Conservation (phyloP, 23 red algal species). For the Gracilaria gracilis region DNA sequence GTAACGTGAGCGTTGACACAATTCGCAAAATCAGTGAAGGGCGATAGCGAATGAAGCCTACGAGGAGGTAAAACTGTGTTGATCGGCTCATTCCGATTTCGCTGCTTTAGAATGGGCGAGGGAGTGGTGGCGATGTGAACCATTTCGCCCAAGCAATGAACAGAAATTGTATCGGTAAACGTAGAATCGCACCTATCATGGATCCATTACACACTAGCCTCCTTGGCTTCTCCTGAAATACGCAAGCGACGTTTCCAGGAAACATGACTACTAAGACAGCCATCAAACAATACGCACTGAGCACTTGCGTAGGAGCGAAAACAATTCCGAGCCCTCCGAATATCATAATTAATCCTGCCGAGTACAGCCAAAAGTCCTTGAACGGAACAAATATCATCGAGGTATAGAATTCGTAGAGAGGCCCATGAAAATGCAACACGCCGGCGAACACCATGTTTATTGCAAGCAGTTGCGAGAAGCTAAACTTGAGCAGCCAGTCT, state of each 20-base stretch:
- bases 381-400: conserved; percentile 75
- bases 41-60: too few species aligned
- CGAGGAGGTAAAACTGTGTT: too few species aligned
- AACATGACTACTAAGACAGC: conserved; percentile 55
- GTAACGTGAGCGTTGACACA: conserved; percentile 50
- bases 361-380: conserved; percentile 62
- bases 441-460: conserved; percentile 59
- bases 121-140: conserved; percentile 30
- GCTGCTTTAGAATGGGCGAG: conserved; percentile 25
- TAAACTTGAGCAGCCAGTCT: conserved; percentile 64
- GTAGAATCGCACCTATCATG: conserved; percentile 36
- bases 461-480: conserved; percentile 59
- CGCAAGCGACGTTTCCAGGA: conserved; percentile 64
- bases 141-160: conserved; percentile 68
- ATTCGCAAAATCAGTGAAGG: background rate
- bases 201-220: conserved; percentile 55
- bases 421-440: conserved; percentile 52
- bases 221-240: conserved; percentile 19
- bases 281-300: conserved; percentile 19
- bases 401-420: conserved; percentile 63
- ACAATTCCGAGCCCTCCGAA: conserved; percentile 19
- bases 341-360: conserved; percentile 28
- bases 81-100: too few species aligned
- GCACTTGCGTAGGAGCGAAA: conserved; percentile 4
- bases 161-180: conserved; percentile 65